A percentile compares a stretch with the other conserved stretches of the same genome.
Evolutionary conservation across 331 rosid species (phyloP).

Genomic region (Malus hybrid): DNA sequence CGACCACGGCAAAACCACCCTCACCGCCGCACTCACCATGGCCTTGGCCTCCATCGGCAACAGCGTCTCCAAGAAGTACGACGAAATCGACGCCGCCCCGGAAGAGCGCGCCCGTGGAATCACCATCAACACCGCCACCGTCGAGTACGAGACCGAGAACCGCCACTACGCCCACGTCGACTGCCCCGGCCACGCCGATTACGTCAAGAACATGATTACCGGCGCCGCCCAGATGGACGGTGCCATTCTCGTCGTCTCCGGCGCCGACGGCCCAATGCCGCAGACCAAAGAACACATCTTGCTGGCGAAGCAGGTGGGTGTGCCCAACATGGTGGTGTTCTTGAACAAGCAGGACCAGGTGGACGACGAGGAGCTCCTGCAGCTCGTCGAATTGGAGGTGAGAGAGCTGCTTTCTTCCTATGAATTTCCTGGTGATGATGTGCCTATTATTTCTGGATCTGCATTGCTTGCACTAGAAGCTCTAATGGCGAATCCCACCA

Average conservation of each 20-base stretch:
- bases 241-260: conserved; percentile 82
- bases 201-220: conserved; percentile 88
- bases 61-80: conserved; percentile 76
- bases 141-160: conserved; percentile 82
- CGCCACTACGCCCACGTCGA: conserved; percentile 93
- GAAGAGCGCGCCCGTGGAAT: conserved; percentile 89
- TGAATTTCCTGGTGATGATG: conserved; percentile 86
- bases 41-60: conserved; percentile 66
- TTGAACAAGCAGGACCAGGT: conserved; percentile 84
- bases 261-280: conserved; percentile 96
- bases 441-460: conserved; percentile 75
- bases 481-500: conserved; percentile 54
- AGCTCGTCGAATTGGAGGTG: conserved; percentile 79
- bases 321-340: conserved; percentile 87
- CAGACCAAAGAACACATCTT: conserved; percentile 85
- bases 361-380: conserved; percentile 80
- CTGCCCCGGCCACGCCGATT: conserved; percentile 95
- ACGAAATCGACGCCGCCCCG: conserved; percentile 88
- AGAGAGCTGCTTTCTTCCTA: conserved; percentile 80
- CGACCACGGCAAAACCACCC: conserved; percentile 90
- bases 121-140: conserved; percentile 86
- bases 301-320: conserved; percentile 83
- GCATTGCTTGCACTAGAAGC: conserved; percentile 81
- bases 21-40: conserved; percentile 93
- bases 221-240: conserved; percentile 98